phyloP scores from a whole-genome alignment of 108 stramenopile genomes.

The Stephanodiscus minutulus region DNA sequence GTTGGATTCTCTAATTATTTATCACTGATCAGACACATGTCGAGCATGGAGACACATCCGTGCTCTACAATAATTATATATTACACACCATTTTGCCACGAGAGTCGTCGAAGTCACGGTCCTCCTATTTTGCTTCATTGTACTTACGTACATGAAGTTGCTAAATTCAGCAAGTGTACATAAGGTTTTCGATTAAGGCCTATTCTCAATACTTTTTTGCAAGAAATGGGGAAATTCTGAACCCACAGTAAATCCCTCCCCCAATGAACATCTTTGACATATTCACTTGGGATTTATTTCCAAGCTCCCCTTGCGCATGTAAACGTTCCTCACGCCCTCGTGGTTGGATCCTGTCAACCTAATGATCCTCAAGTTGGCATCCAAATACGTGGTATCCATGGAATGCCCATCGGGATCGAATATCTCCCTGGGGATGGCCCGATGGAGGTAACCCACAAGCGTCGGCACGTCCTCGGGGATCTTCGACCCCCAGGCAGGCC shows the following conservation, averaged over 20 bases:
- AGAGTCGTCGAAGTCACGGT: no score
- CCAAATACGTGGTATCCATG: constrained; percentile 78
- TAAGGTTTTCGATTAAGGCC: no score
- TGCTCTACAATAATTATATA: no score
- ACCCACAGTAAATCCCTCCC: no score
- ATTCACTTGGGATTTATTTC: background rate
- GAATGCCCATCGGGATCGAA: constrained; percentile 70
- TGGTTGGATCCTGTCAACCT: constrained; percentile 60
- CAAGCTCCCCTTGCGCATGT: constrained; percentile 10
- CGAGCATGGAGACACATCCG: background rate
- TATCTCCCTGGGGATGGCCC: constrained; percentile 68
- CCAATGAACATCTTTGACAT: no score
- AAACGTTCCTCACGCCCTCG: constrained; percentile 76
- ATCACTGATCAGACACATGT: background rate
- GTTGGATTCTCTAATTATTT: background rate
- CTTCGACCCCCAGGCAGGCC: constrained; percentile 48
- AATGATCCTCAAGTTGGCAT: constrained; percentile 68
- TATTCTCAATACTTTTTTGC: no score
- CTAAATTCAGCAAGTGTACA: no score
- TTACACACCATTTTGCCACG: background rate
- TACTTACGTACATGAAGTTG: no score
- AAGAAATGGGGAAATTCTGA: no score
- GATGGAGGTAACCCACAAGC: constrained; percentile 57
- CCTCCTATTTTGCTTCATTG: no score
- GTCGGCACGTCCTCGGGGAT: constrained; percentile 58